Conservation (phyloP, 2,329 filamentous ascomycete genomes). For the Penicillium sp. region DNA sequence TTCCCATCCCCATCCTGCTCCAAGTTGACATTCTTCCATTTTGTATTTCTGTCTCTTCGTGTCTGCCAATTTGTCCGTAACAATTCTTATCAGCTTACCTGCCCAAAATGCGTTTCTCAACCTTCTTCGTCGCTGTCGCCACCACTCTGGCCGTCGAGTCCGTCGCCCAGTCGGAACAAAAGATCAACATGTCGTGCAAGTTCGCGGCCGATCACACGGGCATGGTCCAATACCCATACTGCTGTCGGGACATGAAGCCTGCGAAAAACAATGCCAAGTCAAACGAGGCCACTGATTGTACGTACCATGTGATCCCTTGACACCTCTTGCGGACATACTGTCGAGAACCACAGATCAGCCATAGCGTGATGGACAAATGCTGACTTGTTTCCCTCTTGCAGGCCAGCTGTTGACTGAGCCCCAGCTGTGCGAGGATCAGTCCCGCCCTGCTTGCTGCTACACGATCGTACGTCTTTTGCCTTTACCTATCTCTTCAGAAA, state of each 20-base stretch:
- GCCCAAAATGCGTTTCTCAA: slow-evolving; percentile 15
- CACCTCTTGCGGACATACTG: background rate
- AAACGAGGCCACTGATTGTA: slow-evolving; percentile 22
- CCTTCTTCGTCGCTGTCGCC: slow-evolving; percentile 9
- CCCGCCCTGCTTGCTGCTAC: slow-evolving; percentile 28
- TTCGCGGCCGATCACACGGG: slow-evolving; percentile 22
- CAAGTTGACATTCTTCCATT: too few species aligned
- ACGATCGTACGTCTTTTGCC: slow-evolving; percentile 21
- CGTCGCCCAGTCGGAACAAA: slow-evolving; percentile 4
- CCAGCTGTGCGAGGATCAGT: slow-evolving; percentile 22
- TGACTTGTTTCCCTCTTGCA: slow-evolving; percentile 9
- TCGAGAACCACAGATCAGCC: background rate
- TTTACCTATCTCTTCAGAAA: background rate
- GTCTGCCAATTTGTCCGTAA: too few species aligned
- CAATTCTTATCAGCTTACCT: too few species aligned
- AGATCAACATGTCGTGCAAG: slow-evolving; percentile 24
- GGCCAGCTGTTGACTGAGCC: slow-evolving; percentile 13
- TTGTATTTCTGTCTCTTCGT: too few species aligned
- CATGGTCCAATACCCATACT: slow-evolving; percentile 26
- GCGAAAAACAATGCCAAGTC: slow-evolving; percentile 16
- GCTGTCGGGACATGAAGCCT: slow-evolving; percentile 22
- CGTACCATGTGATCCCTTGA: background rate
- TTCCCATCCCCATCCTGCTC: background rate
- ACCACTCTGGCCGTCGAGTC: slow-evolving; percentile 15
- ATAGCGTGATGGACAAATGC: background rate